Base-by-base conservation (phyloP, 2,329 filamentous ascomycete genomes). In the Exserohilum turcica region DNA sequence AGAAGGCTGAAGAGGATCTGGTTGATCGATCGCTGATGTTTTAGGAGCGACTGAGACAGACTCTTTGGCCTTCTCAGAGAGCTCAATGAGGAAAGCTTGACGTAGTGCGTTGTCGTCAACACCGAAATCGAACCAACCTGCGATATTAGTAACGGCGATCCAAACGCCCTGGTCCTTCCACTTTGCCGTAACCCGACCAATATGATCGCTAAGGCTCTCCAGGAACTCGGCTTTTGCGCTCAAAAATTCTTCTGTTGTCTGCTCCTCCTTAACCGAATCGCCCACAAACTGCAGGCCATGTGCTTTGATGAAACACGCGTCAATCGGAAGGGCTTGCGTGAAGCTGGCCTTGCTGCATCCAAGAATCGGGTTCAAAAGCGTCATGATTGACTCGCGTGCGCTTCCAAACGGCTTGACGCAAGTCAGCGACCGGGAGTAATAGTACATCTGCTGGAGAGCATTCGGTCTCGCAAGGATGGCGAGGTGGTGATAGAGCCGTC, bases 341-440 rank as follows among this genome's bases (percentile, higher is more conserved):
- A 70, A 64, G 6, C 70, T 55, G 13, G 63, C 50, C 52, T 10
- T 60, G 42, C 48, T 73, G 65, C 38, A 60, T 39, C 77, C 72
- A 36, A 84, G 68, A 19, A 80, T 74, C 0, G 82, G 81, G 43
- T 78, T 78, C 60, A 92, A 87, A 0, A 92, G 72, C 0, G 87
- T 90, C 69, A 87, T 79, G 32, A 92, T 85, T 0, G 83, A 89
- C 43, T 91, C 88, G 4, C 82, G 80, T 0, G 88, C 85, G n/a
- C 85, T 86, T 0, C 74, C 69, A 53, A 93, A 93, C 0, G 86
- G 86, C 2, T 85, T 80, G 0, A 84, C 78, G 0, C 89, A 89
- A 24, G 85, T 89, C 0, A 93, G 78, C 0, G 86, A 86, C 56
- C 90, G 90, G 0, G 81, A 76, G 59, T 92, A 93, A 54, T 85